Percentiles rank a stretch among this genome's conserved stretches.
Conservation (phyloP, 1,284 basidiomycete genomes). For the Austroboletus niveus region DNA sequence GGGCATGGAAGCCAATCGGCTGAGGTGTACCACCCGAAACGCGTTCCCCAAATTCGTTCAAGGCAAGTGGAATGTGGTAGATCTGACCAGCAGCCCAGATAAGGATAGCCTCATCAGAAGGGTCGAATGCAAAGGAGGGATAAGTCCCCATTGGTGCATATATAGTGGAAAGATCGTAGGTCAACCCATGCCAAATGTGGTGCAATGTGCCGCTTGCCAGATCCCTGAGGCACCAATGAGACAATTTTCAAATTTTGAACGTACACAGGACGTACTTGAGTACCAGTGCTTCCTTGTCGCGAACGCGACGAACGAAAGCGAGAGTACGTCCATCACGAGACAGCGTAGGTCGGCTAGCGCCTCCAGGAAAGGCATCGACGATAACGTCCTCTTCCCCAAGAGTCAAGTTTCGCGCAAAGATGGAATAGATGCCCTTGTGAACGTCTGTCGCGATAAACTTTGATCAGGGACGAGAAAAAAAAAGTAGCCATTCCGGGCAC, state of each 20-base stretch:
- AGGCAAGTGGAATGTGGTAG: constrained; percentile 52
- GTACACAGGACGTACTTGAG: constrained; percentile 49
- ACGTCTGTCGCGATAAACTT: constrained; percentile 45
- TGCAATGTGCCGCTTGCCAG: constrained; percentile 60
- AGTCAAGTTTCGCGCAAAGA: constrained; percentile 62
- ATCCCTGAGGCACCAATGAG: constrained; percentile 44
- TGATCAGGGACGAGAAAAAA: not conserved
- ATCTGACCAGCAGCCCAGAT: constrained; percentile 75
- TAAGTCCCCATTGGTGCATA: constrained; percentile 76
- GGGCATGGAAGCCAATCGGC: constrained; percentile 57
- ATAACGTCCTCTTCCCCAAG: constrained; percentile 49
- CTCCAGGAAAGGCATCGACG: constrained; percentile 58
- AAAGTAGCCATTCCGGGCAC: constrained; percentile 30
- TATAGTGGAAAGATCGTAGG: constrained; percentile 58
- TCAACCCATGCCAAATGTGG: constrained; percentile 67
- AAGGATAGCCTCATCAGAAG: constrained; percentile 58
- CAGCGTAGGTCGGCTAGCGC: constrained; percentile 68
- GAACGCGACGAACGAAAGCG: constrained; percentile 70
- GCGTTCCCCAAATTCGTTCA: constrained; percentile 46
- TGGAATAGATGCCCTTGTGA: constrained; percentile 67
- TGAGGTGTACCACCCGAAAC: constrained; percentile 47
- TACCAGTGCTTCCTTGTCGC: constrained; percentile 68
- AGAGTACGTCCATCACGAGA: constrained; percentile 67
- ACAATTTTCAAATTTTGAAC: not conserved
- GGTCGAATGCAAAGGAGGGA: constrained; percentile 62